phyloP scores from a whole-genome alignment of 495 filamentous ascomycete species.

The Aeminium ludgeri region DNA sequence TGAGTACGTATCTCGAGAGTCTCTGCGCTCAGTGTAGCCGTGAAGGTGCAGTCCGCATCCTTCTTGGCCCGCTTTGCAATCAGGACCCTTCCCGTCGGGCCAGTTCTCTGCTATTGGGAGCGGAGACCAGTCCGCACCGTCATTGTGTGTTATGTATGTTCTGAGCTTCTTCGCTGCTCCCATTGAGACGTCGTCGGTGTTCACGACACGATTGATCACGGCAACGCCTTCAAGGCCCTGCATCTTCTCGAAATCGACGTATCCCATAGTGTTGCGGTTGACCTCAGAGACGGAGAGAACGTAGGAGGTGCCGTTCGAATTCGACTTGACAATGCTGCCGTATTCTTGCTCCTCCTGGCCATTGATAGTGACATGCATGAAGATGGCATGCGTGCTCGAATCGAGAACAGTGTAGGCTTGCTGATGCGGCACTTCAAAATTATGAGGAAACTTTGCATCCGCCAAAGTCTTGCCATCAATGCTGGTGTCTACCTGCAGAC shows the following conservation, averaged over 20 bases:
- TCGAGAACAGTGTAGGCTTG: slow-evolving; percentile 83
- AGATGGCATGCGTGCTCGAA: slow-evolving; percentile 79
- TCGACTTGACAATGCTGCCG: slow-evolving; percentile 89
- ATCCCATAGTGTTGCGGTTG: slow-evolving; percentile 56
- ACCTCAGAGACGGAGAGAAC: slow-evolving; percentile 61
- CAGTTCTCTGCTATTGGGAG: slow-evolving; percentile 52
- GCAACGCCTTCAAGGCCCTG: slow-evolving; percentile 77
- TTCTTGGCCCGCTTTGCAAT: slow-evolving; percentile 42
- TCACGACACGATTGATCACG: slow-evolving; percentile 69
- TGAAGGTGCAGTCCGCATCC: slow-evolving; percentile 82
- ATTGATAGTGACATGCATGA: slow-evolving; percentile 74
- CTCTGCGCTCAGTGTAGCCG: slow-evolving; percentile 75
- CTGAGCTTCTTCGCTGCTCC: slow-evolving; percentile 62
- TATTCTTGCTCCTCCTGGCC: slow-evolving; percentile 41
- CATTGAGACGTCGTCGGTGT: slow-evolving; percentile 41
- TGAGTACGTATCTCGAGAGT: slow-evolving; percentile 66
- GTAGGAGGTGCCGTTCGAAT: slow-evolving; percentile 93
- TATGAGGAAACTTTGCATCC: slow-evolving; percentile 65
- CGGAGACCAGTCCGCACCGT: slow-evolving; percentile 70
- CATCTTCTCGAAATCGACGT: slow-evolving; percentile 94
- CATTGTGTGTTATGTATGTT: slow-evolving; percentile 88
- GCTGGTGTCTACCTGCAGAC: slow-evolving; percentile 61
- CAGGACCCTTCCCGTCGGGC: slow-evolving; percentile 48
- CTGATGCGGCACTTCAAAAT: slow-evolving; percentile 58
- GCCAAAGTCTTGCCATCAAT: slow-evolving; percentile 71